Evolutionary conservation across 257 asterid species (phyloP), one percentile per base, ranked within the genome.

Genomic region (Salvia hispanica): DNA sequence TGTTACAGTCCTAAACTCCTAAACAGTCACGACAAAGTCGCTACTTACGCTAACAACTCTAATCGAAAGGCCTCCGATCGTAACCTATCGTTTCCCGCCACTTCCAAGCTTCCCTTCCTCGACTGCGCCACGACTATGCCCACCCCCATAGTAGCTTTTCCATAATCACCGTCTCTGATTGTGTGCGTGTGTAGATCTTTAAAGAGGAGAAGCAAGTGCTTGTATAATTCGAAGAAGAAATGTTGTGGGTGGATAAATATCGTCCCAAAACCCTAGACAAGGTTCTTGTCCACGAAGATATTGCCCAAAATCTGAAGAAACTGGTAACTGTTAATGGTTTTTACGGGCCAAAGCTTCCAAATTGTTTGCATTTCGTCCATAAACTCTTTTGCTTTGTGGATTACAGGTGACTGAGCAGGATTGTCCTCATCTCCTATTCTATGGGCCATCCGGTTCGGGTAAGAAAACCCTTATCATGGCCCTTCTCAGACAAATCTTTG

Each of bases 391-490:
- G 11, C 57, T 42, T 63, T 39, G 69, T 45, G 71, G 31, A 40
- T 79, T 76, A 5, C 68, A 93, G 96, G 97, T 88, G 57, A 75
- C 89, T 13, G 95, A 88, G 83, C 95, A 89, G 77, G 97, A 93
- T 85, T 93, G 99, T 42, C 96, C 99, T 37, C 99, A 90, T 82
- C 76, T 93, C 67, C 89, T 90, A 51, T 93, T 93, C 84, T 89
- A 90, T 47, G 99, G 97, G 46, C 99, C 99, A 9, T 79, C 96
- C 7, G 97, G 99, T 64, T 82, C 99, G 54, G 99, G 99, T 51
- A 93, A 93, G 77, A 93, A 93, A 82, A 93, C 99, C 87, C 95
- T 90, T 73, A 85, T 90, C 14, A 90, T 90, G 97, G 97, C 99
- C 64, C 95, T 93, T 74, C 95, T 90, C 74, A 76, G 97, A 51